phyloP scores from a whole-genome alignment of 768 basidiomycete genomes.

The Mycena venus region DNA sequence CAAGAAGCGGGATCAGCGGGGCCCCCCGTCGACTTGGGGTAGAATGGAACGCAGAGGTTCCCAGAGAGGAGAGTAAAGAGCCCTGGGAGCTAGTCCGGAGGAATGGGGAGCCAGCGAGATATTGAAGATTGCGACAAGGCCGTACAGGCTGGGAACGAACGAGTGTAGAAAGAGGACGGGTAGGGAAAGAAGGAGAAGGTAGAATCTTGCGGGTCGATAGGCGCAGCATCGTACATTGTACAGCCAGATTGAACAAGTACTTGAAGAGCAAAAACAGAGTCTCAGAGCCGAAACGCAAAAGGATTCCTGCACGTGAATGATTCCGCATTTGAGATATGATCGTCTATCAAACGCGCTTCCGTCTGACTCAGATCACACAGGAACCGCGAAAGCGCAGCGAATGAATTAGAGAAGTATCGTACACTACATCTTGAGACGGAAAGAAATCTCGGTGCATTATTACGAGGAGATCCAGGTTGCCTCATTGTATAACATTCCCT shows the following conservation, averaged over 20 bases:
- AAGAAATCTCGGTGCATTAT: conserved; percentile 10
- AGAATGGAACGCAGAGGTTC: conserved; percentile 54
- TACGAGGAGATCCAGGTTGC: conserved; percentile 86
- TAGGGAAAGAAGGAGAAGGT: conserved; percentile 18
- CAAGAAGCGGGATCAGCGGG: conserved; percentile 69
- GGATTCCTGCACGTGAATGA: background rate
- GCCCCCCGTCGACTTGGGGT: conserved; percentile 47
- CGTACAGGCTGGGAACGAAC: conserved; percentile 6
- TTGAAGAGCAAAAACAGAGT: background rate
- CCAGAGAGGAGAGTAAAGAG: background rate
- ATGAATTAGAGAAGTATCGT: conserved; percentile 24
- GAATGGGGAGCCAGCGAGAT: conserved; percentile 29
- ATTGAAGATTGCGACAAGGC: conserved; percentile 24
- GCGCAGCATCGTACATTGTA: conserved; percentile 69
- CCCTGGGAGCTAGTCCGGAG: conserved; percentile 26
- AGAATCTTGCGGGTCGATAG: conserved; percentile 49
- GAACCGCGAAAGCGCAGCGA: conserved; percentile 1
- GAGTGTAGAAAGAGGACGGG: conserved; percentile 33
- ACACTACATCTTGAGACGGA: conserved; percentile 21
- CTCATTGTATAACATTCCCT: conserved; percentile 88
- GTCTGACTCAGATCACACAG: background rate
- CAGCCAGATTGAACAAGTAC: conserved; percentile 29
- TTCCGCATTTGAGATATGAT: background rate
- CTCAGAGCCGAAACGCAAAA: background rate
- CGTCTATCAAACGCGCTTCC: background rate